Base-by-base conservation (phyloP, 176 grass and related monocot species). In the Zea luxurians region DNA sequence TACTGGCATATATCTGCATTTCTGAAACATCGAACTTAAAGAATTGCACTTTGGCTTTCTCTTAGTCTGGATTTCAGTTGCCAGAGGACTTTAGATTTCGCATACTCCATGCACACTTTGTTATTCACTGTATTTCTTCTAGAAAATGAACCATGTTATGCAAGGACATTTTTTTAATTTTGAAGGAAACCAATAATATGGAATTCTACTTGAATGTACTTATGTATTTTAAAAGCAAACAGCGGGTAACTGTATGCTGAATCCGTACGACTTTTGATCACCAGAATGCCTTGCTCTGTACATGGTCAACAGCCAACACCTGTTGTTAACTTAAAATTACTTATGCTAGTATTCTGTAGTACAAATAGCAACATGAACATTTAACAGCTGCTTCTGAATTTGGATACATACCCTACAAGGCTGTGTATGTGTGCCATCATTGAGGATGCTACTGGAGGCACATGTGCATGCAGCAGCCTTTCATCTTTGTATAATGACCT, bases 331-430 rank as follows among this genome's bases (percentile, higher is more conserved):
- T 60, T 78, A 40, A 41, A 42, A 66, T 59, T 70, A 20, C 53
- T 10, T 49, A 13, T 83, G 52, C 43, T 66, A 50, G 57, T 64
- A n/a, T 48, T 70, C 38, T 44, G 36, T 65, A 48, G 45, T n/a
- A 7, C 8, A 65, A 86, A 68, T 77, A 65, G n/a, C 41, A 16
- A 62, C 38, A 42, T 64, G 35, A 71, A 45, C 55, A 65, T 86
- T 47, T 71, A 64, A 34, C n/a, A 78, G 40, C 38, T 55, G 61
- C n/a, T 62, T 59, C n/a, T 77, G 47, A 58, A 71, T 82, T 66
- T 42, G 40, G 48, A 69, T 71, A 27, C 54, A 48, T 55, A 73
- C 78, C 16, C 36, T 27, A 73, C 42, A 68, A 52, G 50, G 37
- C 27, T 83, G 18, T 83, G 18, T 87, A 42, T 21, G 53, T 2